A percentile compares a stretch with the other conserved stretches of the same genome.
phyloP scores from a whole-genome alignment of 352 stramenopile genomes.

The Globisporangium canariense region DNA sequence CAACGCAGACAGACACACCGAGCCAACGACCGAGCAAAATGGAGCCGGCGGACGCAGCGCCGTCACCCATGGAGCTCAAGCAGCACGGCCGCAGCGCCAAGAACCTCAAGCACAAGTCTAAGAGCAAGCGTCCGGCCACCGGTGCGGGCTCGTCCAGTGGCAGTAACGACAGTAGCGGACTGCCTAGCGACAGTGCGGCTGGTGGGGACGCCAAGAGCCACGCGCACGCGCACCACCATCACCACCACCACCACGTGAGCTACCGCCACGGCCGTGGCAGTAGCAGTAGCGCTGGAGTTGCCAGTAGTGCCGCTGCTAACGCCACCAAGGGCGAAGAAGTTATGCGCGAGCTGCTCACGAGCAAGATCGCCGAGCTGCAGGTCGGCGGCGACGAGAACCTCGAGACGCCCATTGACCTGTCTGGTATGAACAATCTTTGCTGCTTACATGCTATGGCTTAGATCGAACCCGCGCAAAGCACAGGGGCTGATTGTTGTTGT shows the following conservation, averaged over 20 bases:
- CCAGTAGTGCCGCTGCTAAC: conserved; percentile 16
- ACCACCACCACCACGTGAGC: conserved; percentile 12
- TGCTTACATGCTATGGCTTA: not conserved
- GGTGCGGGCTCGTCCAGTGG: conserved; percentile 16
- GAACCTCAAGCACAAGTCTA: conserved; percentile 83
- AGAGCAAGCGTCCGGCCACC: conserved; percentile 42
- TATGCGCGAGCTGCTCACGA: conserved; percentile 70
- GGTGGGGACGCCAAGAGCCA: conserved; percentile 22
- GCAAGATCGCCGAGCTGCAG: conserved; percentile 86
- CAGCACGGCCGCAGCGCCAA: conserved; percentile 50
- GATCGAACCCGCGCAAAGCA: no score
- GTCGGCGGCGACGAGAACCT: conserved; percentile 78
- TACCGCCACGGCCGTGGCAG: conserved; percentile 23
- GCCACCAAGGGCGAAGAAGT: conserved; percentile 37
- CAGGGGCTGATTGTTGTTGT: no score
- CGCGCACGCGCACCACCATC: conserved; percentile 10
- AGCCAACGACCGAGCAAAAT: not conserved
- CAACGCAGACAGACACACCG: not conserved
- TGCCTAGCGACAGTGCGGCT: conserved; percentile 5
- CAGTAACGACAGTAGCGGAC: conserved; percentile 10
- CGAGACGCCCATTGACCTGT: conserved; percentile 66
- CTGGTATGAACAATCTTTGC: conserved; percentile 25
- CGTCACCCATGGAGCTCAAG: conserved; percentile 53
- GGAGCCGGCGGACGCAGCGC: not conserved
- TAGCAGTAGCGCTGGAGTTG: conserved; percentile 16